A percentile compares a stretch with the other conserved stretches of the same genome.
Evolutionary conservation across 192 early-diverging fungal genomes (phyloP).

Genomic region (Backusella macrospora): DNA sequence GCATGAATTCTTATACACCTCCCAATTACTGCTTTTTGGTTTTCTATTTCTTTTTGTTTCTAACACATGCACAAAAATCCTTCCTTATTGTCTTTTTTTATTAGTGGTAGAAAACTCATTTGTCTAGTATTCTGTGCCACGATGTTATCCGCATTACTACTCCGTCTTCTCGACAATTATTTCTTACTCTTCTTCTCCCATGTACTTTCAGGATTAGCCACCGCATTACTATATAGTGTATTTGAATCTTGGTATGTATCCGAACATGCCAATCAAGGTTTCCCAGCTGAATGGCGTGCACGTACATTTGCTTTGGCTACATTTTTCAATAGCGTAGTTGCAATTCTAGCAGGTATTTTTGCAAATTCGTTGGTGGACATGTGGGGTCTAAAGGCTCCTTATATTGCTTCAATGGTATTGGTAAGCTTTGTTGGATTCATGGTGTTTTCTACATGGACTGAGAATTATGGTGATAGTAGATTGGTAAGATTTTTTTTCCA

Average conservation of each 20-base stretch:
- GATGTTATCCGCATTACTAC: constrained; percentile 42
- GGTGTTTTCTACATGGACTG: constrained; percentile 62
- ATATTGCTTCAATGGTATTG: constrained; percentile 57
- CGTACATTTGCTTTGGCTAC: constrained; percentile 66
- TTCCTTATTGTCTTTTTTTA: no score
- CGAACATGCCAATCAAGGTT: constrained; percentile 56
- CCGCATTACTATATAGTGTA: constrained; percentile 57
- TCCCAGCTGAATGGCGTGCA: constrained; percentile 52
- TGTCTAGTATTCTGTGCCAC: constrained; percentile 56
- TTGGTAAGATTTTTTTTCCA: not conserved
- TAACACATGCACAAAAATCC: not conserved
- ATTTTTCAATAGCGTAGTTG: constrained; percentile 72
- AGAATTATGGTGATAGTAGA: constrained; percentile 68
- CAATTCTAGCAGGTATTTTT: constrained; percentile 65
- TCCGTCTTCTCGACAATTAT: constrained; percentile 44
- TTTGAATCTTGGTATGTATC: constrained; percentile 67
- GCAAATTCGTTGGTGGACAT: constrained; percentile 61
- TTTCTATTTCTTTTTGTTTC: not conserved
- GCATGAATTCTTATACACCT: not conserved
- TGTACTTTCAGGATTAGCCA: constrained; percentile 52
- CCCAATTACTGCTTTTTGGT: not conserved
- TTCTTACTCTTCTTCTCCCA: constrained; percentile 48
- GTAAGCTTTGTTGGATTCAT: constrained; percentile 51
- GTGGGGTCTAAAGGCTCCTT: constrained; percentile 64
- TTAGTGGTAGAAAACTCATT: constrained; percentile 50